Evolutionary conservation across 2,329 filamentous ascomycete species (phyloP).

Genomic region (Chrysoporthe deuterocubensis): DNA sequence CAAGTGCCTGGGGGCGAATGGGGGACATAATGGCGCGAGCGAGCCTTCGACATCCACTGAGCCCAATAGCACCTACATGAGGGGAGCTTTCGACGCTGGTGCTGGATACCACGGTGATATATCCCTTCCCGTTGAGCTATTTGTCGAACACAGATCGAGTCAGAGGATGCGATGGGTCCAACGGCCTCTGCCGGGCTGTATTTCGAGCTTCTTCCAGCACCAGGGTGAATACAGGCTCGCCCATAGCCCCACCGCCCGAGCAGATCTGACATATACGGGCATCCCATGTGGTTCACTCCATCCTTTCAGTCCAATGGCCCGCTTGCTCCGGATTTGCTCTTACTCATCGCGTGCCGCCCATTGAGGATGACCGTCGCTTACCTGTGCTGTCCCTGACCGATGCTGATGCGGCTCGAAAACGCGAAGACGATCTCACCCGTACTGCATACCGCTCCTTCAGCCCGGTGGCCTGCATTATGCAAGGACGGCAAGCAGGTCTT

Average conservation of each 20-base stretch:
- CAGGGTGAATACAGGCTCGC: not conserved
- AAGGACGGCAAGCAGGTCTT: not conserved
- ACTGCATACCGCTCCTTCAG: not conserved
- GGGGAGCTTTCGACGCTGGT: not conserved
- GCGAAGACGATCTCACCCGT: not conserved
- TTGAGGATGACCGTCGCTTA: not conserved
- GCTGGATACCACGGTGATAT: not conserved
- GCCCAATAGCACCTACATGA: not conserved
- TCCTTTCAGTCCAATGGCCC: slow-evolving; percentile 4
- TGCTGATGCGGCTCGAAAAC: not conserved
- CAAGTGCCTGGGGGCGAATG: not conserved
- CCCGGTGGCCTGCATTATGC: slow-evolving; percentile 14
- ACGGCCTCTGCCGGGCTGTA: not conserved
- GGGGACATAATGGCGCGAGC: not conserved
- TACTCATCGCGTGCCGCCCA: not conserved
- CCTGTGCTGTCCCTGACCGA: not conserved
- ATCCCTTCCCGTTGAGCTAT: not conserved
- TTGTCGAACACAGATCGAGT: not conserved
- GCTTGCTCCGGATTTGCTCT: not conserved
- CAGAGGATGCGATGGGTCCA: not conserved
- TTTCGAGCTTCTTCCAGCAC: not conserved
- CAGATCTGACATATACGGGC: not conserved
- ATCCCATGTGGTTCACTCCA: not conserved
- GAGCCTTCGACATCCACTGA: not conserved
- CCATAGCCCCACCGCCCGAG: not conserved